phyloP scores from a whole-genome alignment of 805 yeast species.

The Ogataea haglerorum region DNA sequence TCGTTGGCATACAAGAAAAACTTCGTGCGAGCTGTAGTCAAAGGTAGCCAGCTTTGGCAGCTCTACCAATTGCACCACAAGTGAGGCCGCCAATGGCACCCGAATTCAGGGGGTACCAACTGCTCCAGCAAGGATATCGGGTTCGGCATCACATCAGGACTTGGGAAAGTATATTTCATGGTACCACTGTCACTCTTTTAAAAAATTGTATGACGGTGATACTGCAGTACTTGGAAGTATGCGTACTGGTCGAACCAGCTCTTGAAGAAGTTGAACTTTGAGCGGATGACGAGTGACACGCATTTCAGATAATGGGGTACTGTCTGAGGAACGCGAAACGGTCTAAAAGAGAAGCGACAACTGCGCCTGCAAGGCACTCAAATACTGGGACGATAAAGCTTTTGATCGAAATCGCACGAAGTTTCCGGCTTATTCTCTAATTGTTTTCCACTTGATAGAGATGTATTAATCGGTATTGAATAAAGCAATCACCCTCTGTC shows the following conservation, averaged over 20 bases:
- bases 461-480: no score
- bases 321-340: not conserved
- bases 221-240: conserved; percentile 3
- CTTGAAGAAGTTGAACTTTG: not conserved
- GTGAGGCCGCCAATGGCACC: conserved; percentile 2
- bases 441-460: no score
- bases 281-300: not conserved
- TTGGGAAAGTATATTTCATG: conserved; percentile 2
- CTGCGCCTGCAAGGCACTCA: not conserved
- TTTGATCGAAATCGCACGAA: not conserved
- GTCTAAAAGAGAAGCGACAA: not conserved
- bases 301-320: not conserved
- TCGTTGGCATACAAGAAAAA: conserved; percentile 4
- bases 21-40: conserved; percentile 2
- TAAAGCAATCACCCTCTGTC: no score
- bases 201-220: no score
- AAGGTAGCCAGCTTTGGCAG: conserved; percentile 10
- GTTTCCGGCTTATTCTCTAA: no score
- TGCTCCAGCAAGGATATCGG: conserved; percentile 8
- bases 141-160: conserved; percentile 1
- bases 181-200: conserved; percentile 5
- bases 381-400: not conserved
- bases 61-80: conserved; percentile 8
- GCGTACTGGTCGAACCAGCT: not conserved
- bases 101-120: conserved; percentile 4